Evolutionary conservation across 108 stramenopile genomes (phyloP).

Genomic region (Skeletonema potamos): DNA sequence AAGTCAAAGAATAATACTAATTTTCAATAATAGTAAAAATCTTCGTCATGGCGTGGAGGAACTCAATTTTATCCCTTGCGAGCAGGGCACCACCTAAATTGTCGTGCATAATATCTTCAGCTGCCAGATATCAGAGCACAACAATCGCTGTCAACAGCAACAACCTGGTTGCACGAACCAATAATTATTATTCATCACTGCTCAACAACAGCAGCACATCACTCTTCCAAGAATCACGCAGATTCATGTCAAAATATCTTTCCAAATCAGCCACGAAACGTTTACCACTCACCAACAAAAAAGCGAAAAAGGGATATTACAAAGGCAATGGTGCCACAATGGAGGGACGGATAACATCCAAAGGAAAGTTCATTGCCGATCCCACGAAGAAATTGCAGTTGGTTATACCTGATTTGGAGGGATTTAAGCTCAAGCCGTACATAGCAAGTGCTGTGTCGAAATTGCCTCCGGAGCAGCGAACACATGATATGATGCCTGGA

Average conservation of each 20-base stretch:
- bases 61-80: not conserved
- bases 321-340: constrained; percentile 87
- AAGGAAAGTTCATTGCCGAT: constrained; percentile 79
- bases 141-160: not conserved
- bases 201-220: not conserved
- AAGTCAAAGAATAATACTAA: not conserved
- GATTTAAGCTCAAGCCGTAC: constrained; percentile 80
- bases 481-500: not conserved
- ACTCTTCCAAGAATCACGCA: constrained; percentile 23
- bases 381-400: constrained; percentile 68
- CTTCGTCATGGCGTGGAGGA: not conserved
- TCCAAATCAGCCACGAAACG: constrained; percentile 79
- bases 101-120: not conserved
- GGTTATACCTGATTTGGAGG: constrained; percentile 78
- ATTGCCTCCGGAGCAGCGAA: constrained; percentile 59
- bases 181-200: not conserved
- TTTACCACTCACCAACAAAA: constrained; percentile 76
- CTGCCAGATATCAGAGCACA: not conserved
- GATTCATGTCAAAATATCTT: constrained; percentile 80
- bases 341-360: constrained; percentile 71
- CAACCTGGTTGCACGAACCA: not conserved
- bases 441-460: constrained; percentile 72
- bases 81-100: not conserved
- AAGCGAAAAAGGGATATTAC: constrained; percentile 84
- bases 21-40: too few relatives aligned